Evolutionary conservation across 371 early-diverging fungal genomes (phyloP).

Genomic region (Chytridium lagenaria): DNA sequence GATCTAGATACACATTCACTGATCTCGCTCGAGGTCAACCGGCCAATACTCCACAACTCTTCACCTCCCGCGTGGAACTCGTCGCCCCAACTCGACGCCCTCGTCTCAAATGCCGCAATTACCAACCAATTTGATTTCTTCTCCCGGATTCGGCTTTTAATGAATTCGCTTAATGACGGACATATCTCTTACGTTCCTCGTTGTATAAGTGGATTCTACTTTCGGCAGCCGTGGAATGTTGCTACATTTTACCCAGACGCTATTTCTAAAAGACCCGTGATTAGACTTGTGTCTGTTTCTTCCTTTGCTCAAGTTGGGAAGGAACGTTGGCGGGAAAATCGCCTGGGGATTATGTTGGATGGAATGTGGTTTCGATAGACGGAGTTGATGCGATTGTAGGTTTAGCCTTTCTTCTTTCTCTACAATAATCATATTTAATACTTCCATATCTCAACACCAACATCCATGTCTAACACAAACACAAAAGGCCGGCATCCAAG

Average conservation of each 20-base stretch:
- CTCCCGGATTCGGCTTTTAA: neutral
- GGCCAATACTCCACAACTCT: no score
- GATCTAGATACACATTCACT: no score
- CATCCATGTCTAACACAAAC: no score
- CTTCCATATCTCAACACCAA: no score
- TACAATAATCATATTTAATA: no score
- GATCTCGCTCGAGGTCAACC: no score
- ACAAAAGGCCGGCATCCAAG: neutral
- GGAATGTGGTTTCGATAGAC: neutral
- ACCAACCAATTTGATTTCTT: neutral
- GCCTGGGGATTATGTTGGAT: neutral
- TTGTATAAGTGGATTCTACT: neutral
- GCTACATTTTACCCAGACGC: no score
- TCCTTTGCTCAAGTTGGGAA: neutral
- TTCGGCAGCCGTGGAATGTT: neutral
- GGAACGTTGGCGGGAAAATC: neutral
- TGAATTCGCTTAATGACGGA: neutral
- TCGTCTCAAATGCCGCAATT: neutral
- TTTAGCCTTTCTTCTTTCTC: neutral
- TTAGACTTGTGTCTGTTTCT: no score
- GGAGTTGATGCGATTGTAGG: constrained; percentile 1
- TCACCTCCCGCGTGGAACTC: neutral
- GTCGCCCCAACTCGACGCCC: neutral
- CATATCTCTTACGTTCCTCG: neutral
- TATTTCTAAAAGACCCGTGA: no score